Conservation (phyloP, 2,329 filamentous ascomycete genomes). For the Arachnomyces sp. region DNA sequence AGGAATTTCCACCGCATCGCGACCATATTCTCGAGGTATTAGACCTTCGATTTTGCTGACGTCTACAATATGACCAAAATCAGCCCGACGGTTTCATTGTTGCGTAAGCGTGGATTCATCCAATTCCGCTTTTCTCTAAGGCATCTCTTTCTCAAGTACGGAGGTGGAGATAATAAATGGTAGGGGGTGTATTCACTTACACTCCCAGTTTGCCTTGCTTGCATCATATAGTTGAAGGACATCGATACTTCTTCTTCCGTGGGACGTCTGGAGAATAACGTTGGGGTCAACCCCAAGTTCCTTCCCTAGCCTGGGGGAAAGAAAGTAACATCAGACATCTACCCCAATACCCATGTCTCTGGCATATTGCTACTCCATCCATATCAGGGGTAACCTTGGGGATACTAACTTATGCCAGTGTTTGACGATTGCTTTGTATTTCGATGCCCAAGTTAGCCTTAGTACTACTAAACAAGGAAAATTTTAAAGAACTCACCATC, state of each 20-base stretch:
- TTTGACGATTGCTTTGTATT: conserved; percentile 53
- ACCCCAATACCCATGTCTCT: not conserved
- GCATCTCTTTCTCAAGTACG: not conserved
- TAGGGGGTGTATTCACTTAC: conserved; percentile 45
- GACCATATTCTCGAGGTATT: conserved; percentile 67
- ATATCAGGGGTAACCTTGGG: conserved; percentile 1
- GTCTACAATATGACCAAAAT: conserved; percentile 44
- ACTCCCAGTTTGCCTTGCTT: conserved; percentile 85
- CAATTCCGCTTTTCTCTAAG: not conserved
- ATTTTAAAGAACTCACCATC: conserved; percentile 24
- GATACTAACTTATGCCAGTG: conserved; percentile 51
- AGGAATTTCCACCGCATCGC: conserved; percentile 75
- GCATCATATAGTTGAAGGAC: conserved; percentile 69
- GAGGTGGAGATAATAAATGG: conserved; percentile 5
- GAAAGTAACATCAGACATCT: not conserved
- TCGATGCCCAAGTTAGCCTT: conserved; percentile 44
- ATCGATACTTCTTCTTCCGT: conserved; percentile 85
- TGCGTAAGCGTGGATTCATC: not conserved
- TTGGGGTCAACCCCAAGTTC: conserved; percentile 80
- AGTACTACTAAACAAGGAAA: conserved; percentile 14
- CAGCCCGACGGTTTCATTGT: conserved; percentile 4
- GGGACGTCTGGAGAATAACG: conserved; percentile 79
- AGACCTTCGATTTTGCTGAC: conserved; percentile 68
- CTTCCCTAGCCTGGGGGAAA: conserved; percentile 44
- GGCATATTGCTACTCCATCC: not conserved